Evolutionary conservation across 805 yeast genomes (phyloP), one percentile per base, ranked within the genome.

Genomic region (Candida ficus): DNA sequence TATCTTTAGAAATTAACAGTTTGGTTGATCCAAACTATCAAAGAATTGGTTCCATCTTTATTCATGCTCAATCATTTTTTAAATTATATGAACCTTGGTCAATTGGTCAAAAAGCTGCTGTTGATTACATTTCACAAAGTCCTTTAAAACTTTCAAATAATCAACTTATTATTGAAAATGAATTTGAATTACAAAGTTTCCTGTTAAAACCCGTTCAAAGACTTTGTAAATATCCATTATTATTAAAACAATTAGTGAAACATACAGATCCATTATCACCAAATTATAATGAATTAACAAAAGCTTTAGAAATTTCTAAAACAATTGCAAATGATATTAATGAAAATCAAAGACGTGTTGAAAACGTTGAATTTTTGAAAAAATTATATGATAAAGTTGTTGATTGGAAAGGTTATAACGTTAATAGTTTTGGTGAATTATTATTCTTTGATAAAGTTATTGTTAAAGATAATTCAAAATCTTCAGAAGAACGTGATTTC

Each of bases 121-220:
- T 87, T 32, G 95, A 87, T 41, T 73, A 88, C 41, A 84, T 93
- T 29, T 68, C 71, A 33, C 55, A 63, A 11, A 88, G 85, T 49
- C 73, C 78, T 5, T 57, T 70, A 5, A 76, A 76, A 50, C 70
- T 39, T 17, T 29, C 88, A 39, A 64, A 58, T 35, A 70, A 79
- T 17, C 70, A 83, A 4, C 57, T 66, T 17, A 63, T 89, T 29
- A 78, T 90, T 44, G 91, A 81, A 48, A 91, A 93, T 21, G 83
- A 87, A 32, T 80, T 89, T 57, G 99, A 91, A 61, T 70, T 93
- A 39, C 98, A 86, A 58, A 80, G 91, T 37, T 86, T 86, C 61
- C 70, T 93, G 31, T 77, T 93, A 52, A 93, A 91, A 60, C 99
- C 99, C 0, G 87, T 93, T 29, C 99, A 93, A 67, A 75, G 99